These are phyloP conservation scores for Paecilomyces dactylethromorphus DNA, from an alignment of 2,329 filamentous ascomycete species.

Conservation along the genomic window DNA sequence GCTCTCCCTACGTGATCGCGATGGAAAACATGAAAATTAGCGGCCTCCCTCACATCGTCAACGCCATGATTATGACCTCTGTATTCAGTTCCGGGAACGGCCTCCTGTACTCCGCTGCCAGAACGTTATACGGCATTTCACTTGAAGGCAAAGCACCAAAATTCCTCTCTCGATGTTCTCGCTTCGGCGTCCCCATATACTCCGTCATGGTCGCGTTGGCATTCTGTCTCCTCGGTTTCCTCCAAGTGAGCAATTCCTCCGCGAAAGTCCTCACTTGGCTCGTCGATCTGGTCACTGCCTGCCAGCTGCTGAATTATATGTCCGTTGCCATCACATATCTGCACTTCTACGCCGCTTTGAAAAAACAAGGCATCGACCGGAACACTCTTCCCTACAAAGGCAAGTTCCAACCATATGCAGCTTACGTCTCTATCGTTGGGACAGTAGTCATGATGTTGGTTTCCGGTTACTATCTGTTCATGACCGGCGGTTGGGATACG, in stretches of 20 bases:
- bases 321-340: conserved; percentile 64
- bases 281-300: conserved; percentile 21
- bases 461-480: conserved; percentile 65
- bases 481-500: conserved; percentile 57
- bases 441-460: conserved; percentile 64
- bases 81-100: conserved; percentile 61
- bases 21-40: conserved; percentile 58
- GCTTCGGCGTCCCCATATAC: conserved; percentile 61
- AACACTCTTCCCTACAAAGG: conserved; percentile 63
- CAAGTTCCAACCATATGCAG: conserved; percentile 61
- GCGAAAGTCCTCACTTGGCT: conserved; percentile 53
- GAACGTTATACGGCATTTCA: conserved; percentile 58
- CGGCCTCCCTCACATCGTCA: conserved; percentile 60
- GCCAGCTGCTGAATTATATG: conserved; percentile 29
- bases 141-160: conserved; percentile 56
- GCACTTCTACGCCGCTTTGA: conserved; percentile 61
- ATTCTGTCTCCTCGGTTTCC: conserved; percentile 63
- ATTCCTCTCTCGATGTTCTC: conserved; percentile 43
- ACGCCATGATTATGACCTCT: conserved; percentile 61
- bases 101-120: conserved; percentile 57
- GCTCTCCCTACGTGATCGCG: conserved; percentile 58
- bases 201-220: conserved; percentile 58
- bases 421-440: conserved; percentile 57
- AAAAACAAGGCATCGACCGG: conserved; percentile 60
- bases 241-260: conserved; percentile 59